phyloP scores from a whole-genome alignment of 495 filamentous ascomycete species.

The Patellaria atrata region DNA sequence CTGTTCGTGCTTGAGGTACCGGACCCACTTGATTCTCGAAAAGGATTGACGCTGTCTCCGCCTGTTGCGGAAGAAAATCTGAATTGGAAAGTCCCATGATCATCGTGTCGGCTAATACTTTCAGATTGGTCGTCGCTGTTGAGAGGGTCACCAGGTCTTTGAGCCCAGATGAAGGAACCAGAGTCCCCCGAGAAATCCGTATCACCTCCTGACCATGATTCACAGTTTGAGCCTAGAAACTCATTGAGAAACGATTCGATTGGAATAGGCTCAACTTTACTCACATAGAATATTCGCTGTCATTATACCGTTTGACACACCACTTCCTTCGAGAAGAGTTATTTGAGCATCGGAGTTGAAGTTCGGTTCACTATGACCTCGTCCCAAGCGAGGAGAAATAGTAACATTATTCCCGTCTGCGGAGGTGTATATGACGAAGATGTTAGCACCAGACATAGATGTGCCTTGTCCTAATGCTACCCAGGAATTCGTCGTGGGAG shows the following conservation, averaged over 20 bases:
- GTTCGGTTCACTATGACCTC: slow-evolving; percentile 17
- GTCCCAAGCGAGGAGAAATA: slow-evolving; percentile 23
- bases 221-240: slow-evolving; percentile 39
- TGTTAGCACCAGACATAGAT: slow-evolving; percentile 24
- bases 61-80: slow-evolving; percentile 42
- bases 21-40: too few relatives aligned
- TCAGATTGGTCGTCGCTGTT: slow-evolving; percentile 36
- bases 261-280: neutral
- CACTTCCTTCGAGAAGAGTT: slow-evolving; percentile 25
- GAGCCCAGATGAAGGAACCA: slow-evolving; percentile 54
- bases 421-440: slow-evolving; percentile 29
- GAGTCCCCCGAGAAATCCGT: slow-evolving; percentile 31
- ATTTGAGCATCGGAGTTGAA: slow-evolving; percentile 21
- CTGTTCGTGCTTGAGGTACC: too few relatives aligned
- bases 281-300: slow-evolving; percentile 29
- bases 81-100: slow-evolving; percentile 36
- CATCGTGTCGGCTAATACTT: slow-evolving; percentile 44
- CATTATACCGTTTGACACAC: slow-evolving; percentile 26
- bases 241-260: neutral
- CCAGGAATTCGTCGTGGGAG: slow-evolving; percentile 25
- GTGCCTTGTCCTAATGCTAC: slow-evolving; percentile 27
- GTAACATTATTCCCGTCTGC: slow-evolving; percentile 26
- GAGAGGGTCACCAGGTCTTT: slow-evolving; percentile 38
- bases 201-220: slow-evolving; percentile 38
- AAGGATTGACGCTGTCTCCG: slow-evolving; percentile 46